Conservation (phyloP, 2,329 filamentous ascomycete species). For the Trichoderma koningiopsis region DNA sequence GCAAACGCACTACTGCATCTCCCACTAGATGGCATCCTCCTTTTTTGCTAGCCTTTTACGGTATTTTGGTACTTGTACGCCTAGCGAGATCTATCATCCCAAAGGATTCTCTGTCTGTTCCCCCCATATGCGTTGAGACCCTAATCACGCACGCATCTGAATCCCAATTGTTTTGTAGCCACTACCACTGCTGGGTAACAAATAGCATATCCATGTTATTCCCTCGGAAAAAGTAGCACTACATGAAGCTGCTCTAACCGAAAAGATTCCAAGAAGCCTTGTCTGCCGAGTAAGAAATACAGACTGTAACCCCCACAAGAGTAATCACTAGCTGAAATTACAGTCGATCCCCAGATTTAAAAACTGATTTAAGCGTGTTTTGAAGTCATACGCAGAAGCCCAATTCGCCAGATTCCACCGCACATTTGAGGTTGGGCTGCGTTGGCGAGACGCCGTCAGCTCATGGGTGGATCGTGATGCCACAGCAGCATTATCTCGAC, state of each 20-base stretch:
- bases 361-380: not conserved
- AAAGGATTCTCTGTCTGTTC: not conserved
- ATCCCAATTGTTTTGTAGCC: not conserved
- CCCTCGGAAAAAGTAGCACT: too few relatives aligned
- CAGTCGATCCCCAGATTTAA: not conserved
- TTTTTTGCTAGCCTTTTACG: not conserved
- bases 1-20: not conserved
- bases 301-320: not conserved
- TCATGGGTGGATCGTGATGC: conserved; percentile 11
- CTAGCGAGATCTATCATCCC: not conserved
- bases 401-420: conserved; percentile 11
- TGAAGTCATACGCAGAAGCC: not conserved
- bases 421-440: conserved; percentile 14
- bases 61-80: not conserved
- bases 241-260: not conserved
- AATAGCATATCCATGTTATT: not conserved
- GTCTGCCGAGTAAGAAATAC: not conserved
- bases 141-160: not conserved
- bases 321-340: conserved; percentile 5
- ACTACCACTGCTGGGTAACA: not conserved
- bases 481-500: not conserved
- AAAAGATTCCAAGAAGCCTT: not conserved
- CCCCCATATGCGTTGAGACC: not conserved
- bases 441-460: conserved; percentile 15
- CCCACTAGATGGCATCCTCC: not conserved